A percentile compares a stretch with the other conserved stretches of the same genome.
Evolutionary conservation across 768 basidiomycete species (phyloP).

Genomic region (Leccinum broughii): DNA sequence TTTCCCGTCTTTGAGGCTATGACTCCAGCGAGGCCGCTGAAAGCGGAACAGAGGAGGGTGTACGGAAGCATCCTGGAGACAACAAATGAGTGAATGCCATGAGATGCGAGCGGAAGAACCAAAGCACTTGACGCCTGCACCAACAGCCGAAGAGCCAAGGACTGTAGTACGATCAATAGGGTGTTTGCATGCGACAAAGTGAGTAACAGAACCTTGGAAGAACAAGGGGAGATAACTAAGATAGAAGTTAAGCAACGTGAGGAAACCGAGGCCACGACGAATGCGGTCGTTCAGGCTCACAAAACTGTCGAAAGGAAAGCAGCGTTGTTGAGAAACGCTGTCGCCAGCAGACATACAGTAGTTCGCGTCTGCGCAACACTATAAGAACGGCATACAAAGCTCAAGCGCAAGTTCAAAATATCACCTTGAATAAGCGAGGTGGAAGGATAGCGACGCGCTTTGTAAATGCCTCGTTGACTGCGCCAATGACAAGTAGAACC

Average conservation of each 20-base stretch:
- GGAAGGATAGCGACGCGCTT: slow-evolving; percentile 69
- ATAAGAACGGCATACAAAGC: neutral
- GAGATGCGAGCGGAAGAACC: slow-evolving; percentile 22
- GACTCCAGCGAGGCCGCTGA: no score
- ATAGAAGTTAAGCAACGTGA: neutral
- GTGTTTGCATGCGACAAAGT: neutral
- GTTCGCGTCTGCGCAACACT: slow-evolving; percentile 57
- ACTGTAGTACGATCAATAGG: slow-evolving; percentile 27
- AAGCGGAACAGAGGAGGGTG: no score
- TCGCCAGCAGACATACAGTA: slow-evolving; percentile 57
- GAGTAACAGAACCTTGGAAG: slow-evolving; percentile 47
- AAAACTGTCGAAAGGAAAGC: slow-evolving; percentile 52
- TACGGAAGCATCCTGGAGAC: no score
- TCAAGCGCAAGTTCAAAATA: slow-evolving; percentile 1
- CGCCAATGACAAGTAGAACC: slow-evolving; percentile 48
- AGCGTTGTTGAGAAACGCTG: slow-evolving; percentile 60
- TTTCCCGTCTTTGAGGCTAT: no score
- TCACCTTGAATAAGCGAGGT: slow-evolving; percentile 68
- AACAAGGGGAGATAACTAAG: slow-evolving; percentile 67
- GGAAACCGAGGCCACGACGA: no score
- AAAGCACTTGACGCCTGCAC: slow-evolving; percentile 67
- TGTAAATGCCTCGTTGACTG: slow-evolving; percentile 60
- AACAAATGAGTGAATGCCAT: no score
- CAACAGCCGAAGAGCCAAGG: slow-evolving; percentile 72
- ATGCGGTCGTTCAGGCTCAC: slow-evolving; percentile 9